Conservation (phyloP, 345 rosid genomes). For the Noccaea caerulescens region DNA sequence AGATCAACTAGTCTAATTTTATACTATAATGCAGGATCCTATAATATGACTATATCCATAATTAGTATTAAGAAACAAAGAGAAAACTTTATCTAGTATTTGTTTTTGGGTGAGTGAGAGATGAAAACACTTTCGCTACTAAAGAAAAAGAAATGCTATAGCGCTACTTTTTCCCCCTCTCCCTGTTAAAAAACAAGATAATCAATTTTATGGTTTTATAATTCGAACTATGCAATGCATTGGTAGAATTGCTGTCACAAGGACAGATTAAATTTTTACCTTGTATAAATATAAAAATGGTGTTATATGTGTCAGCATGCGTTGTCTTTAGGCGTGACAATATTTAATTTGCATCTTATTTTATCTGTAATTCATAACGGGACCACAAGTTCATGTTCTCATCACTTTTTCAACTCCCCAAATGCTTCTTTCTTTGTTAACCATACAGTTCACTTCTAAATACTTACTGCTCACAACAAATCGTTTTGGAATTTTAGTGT, state of each 20-base stretch:
- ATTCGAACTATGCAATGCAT: not conserved
- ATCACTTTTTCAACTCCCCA: conserved; percentile 43
- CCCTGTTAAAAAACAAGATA: too few species aligned
- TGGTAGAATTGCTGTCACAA: too few species aligned
- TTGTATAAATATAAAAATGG: conserved; percentile 21
- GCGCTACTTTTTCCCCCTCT: too few species aligned
- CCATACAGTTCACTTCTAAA: not conserved
- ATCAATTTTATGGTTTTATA: not conserved
- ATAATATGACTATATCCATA: not conserved
- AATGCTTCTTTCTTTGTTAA: conserved; percentile 37
- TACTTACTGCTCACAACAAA: not conserved
- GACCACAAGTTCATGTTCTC: conserved; percentile 41
- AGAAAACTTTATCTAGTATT: not conserved
- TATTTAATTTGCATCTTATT: conserved; percentile 42
- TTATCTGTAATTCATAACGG: conserved; percentile 23
- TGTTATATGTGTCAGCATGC: conserved; percentile 46
- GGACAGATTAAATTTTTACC: not conserved
- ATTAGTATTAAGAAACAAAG: not conserved
- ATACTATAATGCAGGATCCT: not conserved
- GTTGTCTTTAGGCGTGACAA: conserved; percentile 49
- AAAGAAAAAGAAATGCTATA: too few species aligned
- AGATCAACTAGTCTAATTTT: conserved; percentile 32
- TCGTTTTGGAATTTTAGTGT: not conserved
- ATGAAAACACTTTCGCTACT: not conserved
- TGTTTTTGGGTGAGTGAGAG: not conserved